Conservation (phyloP, 257 asterid genomes). For the Dorcoceras hygrometricum region DNA sequence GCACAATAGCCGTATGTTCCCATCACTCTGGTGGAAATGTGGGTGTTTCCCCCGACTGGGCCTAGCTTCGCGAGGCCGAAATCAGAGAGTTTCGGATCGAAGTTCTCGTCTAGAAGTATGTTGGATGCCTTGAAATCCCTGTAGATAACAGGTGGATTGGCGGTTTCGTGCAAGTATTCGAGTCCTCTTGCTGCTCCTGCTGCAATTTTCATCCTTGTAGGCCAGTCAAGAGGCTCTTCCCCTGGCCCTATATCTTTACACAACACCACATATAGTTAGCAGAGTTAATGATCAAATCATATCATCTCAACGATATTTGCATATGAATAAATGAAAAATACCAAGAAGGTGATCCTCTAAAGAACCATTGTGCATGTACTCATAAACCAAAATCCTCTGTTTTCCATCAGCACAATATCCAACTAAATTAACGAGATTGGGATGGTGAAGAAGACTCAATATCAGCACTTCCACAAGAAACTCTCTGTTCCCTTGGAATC, state of each 20-base stretch:
- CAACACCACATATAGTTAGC: background rate
- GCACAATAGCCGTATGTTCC: conserved; percentile 71
- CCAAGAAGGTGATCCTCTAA: conserved; percentile 60
- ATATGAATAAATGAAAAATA: conserved; percentile 11
- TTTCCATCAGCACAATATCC: conserved; percentile 68
- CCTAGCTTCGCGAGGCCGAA: conserved; percentile 62
- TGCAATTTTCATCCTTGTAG: conserved; percentile 57
- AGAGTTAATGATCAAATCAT: background rate
- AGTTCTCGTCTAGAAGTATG: conserved; percentile 44
- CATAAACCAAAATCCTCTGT: conserved; percentile 52
- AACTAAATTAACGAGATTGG: conserved; percentile 51
- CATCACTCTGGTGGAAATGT: conserved; percentile 48
- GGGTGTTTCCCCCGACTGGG: conserved; percentile 33
- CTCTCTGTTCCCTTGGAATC: conserved; percentile 62
- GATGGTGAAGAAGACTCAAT: conserved; percentile 50
- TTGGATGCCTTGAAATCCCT: conserved; percentile 65
- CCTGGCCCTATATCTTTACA: conserved; percentile 26
- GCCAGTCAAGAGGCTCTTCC: conserved; percentile 47
- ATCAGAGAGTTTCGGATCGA: conserved; percentile 56
- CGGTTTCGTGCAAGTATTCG: conserved; percentile 52
- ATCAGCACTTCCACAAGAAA: conserved; percentile 57
- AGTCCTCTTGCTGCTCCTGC: conserved; percentile 59
- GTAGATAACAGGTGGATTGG: conserved; percentile 56
- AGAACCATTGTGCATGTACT: conserved; percentile 53
- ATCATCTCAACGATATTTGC: background rate